Percentiles rank a stretch among this genome's conserved stretches.
These are phyloP conservation scores for Paspalum notatum DNA, from an alignment of 176 grass and related monocot genomes.

Conservation along the genomic window DNA sequence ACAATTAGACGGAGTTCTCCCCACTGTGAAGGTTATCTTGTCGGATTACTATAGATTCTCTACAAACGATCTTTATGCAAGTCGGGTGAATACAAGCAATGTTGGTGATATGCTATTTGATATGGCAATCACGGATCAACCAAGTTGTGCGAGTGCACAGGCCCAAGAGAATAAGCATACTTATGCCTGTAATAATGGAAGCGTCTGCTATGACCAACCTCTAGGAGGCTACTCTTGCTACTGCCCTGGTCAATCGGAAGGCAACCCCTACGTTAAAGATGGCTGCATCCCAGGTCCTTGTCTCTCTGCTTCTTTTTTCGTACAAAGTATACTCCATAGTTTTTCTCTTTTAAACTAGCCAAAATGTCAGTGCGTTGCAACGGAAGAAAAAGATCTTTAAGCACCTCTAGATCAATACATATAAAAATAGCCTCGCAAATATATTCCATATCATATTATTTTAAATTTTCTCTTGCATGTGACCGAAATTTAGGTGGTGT, in stretches of 20 bases:
- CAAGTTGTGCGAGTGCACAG: not conserved
- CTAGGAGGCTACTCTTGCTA: not conserved
- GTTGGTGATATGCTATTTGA: accelerated
- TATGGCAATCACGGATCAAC: not conserved
- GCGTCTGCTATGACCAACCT: not conserved
- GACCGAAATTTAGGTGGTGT: too few species aligned
- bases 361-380: too few species aligned
- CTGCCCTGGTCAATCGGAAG: not conserved
- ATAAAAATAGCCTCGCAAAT: too few species aligned
- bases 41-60: not conserved
- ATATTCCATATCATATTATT: too few species aligned
- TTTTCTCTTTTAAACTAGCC: too few species aligned
- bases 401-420: too few species aligned
- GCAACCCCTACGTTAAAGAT: not conserved
- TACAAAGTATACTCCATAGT: not conserved
- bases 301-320: not conserved
- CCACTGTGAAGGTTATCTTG: not conserved
- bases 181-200: not conserved
- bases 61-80: not conserved
- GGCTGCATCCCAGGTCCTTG: not conserved
- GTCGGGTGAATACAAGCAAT: not conserved
- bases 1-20: not conserved
- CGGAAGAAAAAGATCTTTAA: too few species aligned
- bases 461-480: too few species aligned
- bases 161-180: not conserved